Evolutionary conservation across 148 eudicot genomes (phyloP), one percentile per base, ranked within the genome.

Genomic region (Talinum fruticosum): DNA sequence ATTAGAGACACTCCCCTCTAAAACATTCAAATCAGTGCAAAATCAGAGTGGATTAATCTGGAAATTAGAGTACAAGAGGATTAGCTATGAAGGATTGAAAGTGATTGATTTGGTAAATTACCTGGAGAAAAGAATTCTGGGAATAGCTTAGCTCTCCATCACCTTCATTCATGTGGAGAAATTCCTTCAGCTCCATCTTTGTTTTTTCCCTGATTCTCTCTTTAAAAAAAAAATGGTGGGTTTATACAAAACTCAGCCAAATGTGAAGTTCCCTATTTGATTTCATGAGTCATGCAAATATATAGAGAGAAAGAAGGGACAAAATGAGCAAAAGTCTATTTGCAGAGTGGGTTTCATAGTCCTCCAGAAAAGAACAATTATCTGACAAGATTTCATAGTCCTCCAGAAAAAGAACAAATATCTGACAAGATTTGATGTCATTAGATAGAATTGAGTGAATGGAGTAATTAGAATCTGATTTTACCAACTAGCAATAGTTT

Each of bases 1-100:
- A 78, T n/a, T 0, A 65, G 54, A 45, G 66, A 26, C 35, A 78
- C 75, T n/a, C 33, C 76, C 59, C 69, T 81, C 78, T 76, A 72
- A 64, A 68, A 6, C 66, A 7, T 51, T 6, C 5, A 76, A 59
- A 36, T 35, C 18, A 70, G 5, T 36, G 15, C 7, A 3, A 2
- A 12, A 26, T n/a, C n/a, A 8, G 45, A 38, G 10, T 41, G n/a
- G 12, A 70, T n/a, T n/a, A 23, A 38, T 7, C 1, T 36, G 4
- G 10, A 70, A n/a, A 70, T 41, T 24, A 19, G 3, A 16, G 6
- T 3, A 51, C 5, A 23, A 19, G 57, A 51, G 18, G 18, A 51
- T 16, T 4, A 24, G 5, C 23, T 5, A 23, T n/a, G n/a, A n/a
- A n/a, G n/a, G n/a, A n/a, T n/a, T n/a, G n/a, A 54, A 24, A 57